Evolutionary conservation across 1,284 basidiomycete species (phyloP), one percentile per base, ranked within the genome.

Genomic region (Fomitopsis betulina): DNA sequence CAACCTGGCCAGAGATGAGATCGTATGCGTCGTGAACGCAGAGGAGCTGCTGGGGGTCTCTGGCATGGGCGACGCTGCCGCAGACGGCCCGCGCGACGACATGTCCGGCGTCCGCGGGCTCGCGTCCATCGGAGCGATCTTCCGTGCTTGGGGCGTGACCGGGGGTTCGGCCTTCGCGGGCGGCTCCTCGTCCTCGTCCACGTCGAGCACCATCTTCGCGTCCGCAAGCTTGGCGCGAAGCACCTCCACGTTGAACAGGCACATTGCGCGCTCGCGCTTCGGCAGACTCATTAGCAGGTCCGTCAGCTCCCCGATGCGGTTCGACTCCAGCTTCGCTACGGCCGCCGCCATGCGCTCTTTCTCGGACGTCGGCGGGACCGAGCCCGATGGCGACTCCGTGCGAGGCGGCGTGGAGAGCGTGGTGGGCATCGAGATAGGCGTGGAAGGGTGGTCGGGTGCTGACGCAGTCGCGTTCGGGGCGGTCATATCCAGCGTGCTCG

Each of bases 241-340:
- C 39, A 92, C 82, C 63, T 95, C 92, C 9, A 80, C 78, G 65
- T 94, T 96, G 79, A 96, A 96, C 43, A 96, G 77, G 72, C 91
- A 94, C 83, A 96, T 81, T 0, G 92, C 93, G 3, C 93, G 84
- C 64, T 96, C 94, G 63, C 91, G 85, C 73, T 94, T 95, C 3
- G 90, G 87, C 25, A 96, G 77, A 62, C 85, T 86, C 82, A 93
- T 89, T 37, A 96, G 75, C 55, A 96, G 77, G 53, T 91, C 91
- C 0, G 88, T 86, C 55, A 94, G 79, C 61, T 91, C 85, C 5
- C 67, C 70, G 47, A 85, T 81, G 56, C 79, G 78, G 0, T 72
- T 62, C 13, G 80, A 75, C 70, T 90, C 88, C 13, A 91, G 74
- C 66, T 79, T 86, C 54, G 75, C 69, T 27, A 93, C 81, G 1